phyloP scores from a whole-genome alignment of 2,329 filamentous ascomycete species.

The Phialophora tarda region DNA sequence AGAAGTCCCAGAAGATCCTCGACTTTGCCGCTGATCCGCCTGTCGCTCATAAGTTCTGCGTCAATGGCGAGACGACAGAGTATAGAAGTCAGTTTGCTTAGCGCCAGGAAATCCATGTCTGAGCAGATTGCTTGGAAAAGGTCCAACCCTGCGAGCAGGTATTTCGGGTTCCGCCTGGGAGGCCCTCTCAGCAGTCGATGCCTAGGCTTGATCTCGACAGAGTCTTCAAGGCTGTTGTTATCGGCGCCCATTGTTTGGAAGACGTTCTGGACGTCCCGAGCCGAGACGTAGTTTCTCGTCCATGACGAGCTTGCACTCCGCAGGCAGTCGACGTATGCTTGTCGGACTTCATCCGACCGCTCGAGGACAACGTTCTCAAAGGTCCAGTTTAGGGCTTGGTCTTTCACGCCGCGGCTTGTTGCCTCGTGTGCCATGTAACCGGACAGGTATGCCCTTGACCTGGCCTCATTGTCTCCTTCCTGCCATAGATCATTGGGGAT shows the following conservation, averaged over 20 bases:
- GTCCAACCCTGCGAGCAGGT: constrained; percentile 33
- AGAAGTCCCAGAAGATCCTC: constrained; percentile 32
- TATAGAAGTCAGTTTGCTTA: constrained; percentile 36
- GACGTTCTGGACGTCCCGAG: constrained; percentile 30
- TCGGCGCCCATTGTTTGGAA: constrained; percentile 36
- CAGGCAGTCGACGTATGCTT: constrained; percentile 65
- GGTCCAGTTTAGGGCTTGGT: constrained; percentile 71
- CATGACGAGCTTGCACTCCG: constrained; percentile 50
- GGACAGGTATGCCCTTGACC: constrained; percentile 66
- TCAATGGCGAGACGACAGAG: constrained; percentile 37
- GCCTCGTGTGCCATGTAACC: constrained; percentile 66
- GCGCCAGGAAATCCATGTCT: constrained; percentile 37
- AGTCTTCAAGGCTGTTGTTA: constrained; percentile 27
- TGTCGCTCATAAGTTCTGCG: constrained; percentile 33
- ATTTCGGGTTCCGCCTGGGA: constrained; percentile 25
- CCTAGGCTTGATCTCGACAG: constrained; percentile 26
- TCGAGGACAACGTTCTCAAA: constrained; percentile 52
- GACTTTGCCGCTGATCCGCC: constrained; percentile 25
- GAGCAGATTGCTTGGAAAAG: constrained; percentile 30
- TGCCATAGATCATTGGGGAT: constrained; percentile 44
- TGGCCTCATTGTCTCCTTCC: constrained; percentile 51
- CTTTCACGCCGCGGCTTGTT: constrained; percentile 57
- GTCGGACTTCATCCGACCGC: constrained; percentile 60
- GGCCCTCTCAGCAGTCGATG: constrained; percentile 23
- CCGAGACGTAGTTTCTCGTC: constrained; percentile 35